Percentiles rank a stretch among this genome's conserved stretches.
Evolutionary conservation across 2,329 filamentous ascomycete species (phyloP).

Genomic region (Cladophialophora bantiana): DNA sequence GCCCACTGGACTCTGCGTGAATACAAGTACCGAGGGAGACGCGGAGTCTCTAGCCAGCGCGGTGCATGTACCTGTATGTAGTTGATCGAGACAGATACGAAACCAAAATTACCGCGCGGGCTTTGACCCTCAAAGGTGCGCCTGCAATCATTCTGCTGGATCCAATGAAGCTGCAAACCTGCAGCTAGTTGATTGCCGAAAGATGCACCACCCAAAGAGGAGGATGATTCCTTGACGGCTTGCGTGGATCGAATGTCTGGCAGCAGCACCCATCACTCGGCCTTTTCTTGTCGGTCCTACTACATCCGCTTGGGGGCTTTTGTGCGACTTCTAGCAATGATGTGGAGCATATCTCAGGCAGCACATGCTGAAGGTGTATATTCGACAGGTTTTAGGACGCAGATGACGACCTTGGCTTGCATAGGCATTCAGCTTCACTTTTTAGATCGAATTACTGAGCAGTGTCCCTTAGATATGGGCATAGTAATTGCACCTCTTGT

Average conservation of each 20-base stretch:
- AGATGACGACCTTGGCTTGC: background rate
- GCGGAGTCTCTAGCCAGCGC: background rate
- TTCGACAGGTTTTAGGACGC: background rate
- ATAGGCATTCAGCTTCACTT: background rate
- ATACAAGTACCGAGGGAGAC: background rate
- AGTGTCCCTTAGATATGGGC: background rate
- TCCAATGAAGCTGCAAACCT: background rate
- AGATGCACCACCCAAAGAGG: background rate
- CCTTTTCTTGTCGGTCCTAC: background rate
- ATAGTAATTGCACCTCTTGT: background rate
- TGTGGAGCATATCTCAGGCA: background rate
- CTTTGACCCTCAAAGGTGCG: background rate
- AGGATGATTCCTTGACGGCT: background rate
- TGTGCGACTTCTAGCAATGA: background rate
- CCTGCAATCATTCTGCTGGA: background rate
- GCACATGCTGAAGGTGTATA: background rate
- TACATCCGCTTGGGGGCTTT: background rate
- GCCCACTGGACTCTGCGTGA: background rate
- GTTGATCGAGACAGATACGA: background rate
- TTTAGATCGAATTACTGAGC: background rate
- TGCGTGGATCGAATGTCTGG: background rate
- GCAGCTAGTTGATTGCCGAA: background rate
- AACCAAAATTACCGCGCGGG: background rate
- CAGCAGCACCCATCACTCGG: background rate
- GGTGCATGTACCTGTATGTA: background rate